These are phyloP conservation scores for Tricholoma saponaceum DNA, from an alignment of 768 basidiomycete genomes.

Conservation along the genomic window DNA sequence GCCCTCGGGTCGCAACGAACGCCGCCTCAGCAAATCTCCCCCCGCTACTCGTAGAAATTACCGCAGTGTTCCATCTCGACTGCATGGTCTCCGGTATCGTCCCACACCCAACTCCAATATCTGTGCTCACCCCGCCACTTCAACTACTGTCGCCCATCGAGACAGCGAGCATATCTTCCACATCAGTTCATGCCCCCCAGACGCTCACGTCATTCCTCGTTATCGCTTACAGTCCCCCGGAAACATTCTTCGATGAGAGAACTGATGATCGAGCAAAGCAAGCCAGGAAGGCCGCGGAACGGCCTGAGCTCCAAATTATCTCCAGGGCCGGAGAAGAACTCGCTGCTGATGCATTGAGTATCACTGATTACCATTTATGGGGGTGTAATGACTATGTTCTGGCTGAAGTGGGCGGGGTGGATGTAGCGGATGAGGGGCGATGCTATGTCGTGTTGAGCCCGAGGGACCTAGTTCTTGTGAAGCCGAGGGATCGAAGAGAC, in stretches of 20 bases:
- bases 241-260: slow-evolving; percentile 68
- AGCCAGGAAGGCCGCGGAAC: slow-evolving; percentile 78
- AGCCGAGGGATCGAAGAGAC: slow-evolving; percentile 82
- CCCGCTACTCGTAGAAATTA: slow-evolving; percentile 79
- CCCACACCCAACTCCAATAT: slow-evolving; percentile 46
- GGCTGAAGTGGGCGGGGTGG: slow-evolving; percentile 39
- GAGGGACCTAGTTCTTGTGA: slow-evolving; percentile 81
- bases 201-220: slow-evolving; percentile 73
- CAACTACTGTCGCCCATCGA: slow-evolving; percentile 14
- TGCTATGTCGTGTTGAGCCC: slow-evolving; percentile 87
- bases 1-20: slow-evolving; percentile 43
- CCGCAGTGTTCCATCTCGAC: slow-evolving; percentile 88
- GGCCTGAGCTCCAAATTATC: slow-evolving; percentile 93
- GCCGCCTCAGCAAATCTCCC: slow-evolving; percentile 44
- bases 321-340: slow-evolving; percentile 86
- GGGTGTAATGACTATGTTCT: slow-evolving; percentile 91
- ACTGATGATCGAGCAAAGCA: slow-evolving; percentile 70
- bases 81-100: slow-evolving; percentile 93
- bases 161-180: slow-evolving; percentile 11
- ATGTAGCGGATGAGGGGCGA: slow-evolving; percentile 32
- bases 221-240: slow-evolving; percentile 83
- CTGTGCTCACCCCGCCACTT: slow-evolving; percentile 6
- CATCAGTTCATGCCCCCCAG: slow-evolving; percentile 14
- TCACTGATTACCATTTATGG: slow-evolving; percentile 78
- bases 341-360: slow-evolving; percentile 75